Conservation (phyloP, 768 basidiomycete genomes). For the Hericium rajendrae region DNA sequence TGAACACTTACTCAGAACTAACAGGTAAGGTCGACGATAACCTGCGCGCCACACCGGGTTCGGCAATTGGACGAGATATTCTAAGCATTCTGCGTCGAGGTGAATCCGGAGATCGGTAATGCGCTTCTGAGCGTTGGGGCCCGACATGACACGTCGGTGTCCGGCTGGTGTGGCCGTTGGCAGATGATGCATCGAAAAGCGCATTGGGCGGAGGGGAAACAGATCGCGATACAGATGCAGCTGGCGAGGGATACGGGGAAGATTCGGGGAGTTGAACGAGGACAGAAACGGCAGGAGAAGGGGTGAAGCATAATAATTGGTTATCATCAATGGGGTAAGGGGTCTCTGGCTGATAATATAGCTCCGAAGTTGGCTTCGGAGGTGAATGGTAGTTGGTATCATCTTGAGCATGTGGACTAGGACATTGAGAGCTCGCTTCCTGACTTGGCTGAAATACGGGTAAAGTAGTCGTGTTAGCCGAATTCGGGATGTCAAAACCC, state of each 20-base stretch:
- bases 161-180: not conserved
- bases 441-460: no score
- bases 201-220: no score
- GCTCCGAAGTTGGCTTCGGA: not conserved
- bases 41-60: slow-evolving; percentile 24
- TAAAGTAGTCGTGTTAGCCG: no score
- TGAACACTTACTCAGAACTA: slow-evolving; percentile 32
- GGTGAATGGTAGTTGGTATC: not conserved
- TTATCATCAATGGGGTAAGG: not conserved
- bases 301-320: no score
- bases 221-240: no score
- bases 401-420: no score
- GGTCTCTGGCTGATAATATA: not conserved
- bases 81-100: not conserved
- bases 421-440: no score
- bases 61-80: slow-evolving; percentile 17
- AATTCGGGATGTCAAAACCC: no score
- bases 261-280: not conserved
- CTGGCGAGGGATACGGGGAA: not conserved
- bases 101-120: slow-evolving; percentile 12
- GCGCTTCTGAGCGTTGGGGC: slow-evolving; percentile 5
- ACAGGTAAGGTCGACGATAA: slow-evolving; percentile 38
- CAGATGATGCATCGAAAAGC: no score
- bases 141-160: not conserved
- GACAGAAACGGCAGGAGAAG: no score